These are phyloP conservation scores for Acrasis kona DNA, from an alignment of 78 protist genomes.

Conservation along the genomic window DNA sequence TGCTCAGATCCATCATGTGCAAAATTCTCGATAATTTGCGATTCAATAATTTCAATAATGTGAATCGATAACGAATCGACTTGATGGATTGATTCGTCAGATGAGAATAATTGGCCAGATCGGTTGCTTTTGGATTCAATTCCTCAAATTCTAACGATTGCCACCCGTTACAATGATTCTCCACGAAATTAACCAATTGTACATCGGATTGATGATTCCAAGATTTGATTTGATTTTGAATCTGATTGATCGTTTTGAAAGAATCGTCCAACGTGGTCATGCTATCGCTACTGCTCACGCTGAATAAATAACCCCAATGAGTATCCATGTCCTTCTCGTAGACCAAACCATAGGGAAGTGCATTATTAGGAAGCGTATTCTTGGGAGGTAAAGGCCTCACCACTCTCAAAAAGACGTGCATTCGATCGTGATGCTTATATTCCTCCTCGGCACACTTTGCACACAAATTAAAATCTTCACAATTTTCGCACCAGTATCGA, in stretches of 20 bases:
- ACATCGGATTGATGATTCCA: not conserved
- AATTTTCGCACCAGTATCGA: slow-evolving; percentile 1
- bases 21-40: not conserved
- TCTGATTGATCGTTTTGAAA: not conserved
- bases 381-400: not conserved
- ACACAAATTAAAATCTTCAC: slow-evolving; percentile 1
- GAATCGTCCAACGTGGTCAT: not conserved
- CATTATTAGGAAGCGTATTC: not conserved
- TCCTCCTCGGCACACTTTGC: not conserved
- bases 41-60: slow-evolving; percentile 6
- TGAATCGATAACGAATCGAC: not conserved
- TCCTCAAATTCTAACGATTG: not conserved
- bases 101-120: not conserved
- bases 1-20: not conserved
- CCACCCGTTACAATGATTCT: not conserved
- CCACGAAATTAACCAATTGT: not conserved
- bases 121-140: not conserved
- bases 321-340: not conserved
- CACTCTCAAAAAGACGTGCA: not conserved
- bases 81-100: not conserved
- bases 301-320: not conserved
- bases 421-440: not conserved
- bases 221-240: not conserved
- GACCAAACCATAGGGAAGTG: slow-evolving; percentile 4
- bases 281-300: not conserved